These are phyloP conservation scores for Globisporangium uncinulatum DNA, from an alignment of 352 stramenopile species.

Conservation along the genomic window DNA sequence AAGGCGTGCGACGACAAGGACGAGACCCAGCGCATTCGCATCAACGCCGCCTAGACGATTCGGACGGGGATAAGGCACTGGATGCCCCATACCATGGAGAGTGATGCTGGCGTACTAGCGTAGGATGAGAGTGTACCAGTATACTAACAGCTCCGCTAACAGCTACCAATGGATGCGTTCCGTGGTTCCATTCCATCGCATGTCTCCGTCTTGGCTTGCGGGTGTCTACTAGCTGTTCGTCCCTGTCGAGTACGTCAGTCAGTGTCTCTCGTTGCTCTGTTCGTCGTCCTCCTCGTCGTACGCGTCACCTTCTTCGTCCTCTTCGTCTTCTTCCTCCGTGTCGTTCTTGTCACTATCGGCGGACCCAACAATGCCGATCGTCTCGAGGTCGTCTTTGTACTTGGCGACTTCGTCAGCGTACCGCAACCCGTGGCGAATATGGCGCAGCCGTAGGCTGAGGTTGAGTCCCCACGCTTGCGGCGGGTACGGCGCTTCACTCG, in stretches of 20 bases:
- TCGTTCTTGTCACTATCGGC: no score
- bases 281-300: neutral
- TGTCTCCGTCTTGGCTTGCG: neutral
- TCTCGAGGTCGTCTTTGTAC: constrained; percentile 36
- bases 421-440: constrained; percentile 58
- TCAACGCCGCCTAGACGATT: constrained; percentile 18
- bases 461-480: constrained; percentile 63
- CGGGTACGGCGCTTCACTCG: constrained; percentile 45
- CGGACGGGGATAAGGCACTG: no score
- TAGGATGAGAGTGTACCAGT: no score
- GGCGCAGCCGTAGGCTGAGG: constrained; percentile 55
- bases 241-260: neutral
- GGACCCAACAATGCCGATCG: constrained; percentile 15
- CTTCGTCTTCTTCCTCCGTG: neutral
- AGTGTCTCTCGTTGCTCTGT: neutral
- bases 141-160: no score
- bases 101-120: no score
- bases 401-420: constrained; percentile 60
- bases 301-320: neutral
- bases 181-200: no score
- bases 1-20: constrained; percentile 38
- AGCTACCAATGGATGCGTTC: no score
- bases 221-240: neutral
- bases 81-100: no score
- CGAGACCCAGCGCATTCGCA: constrained; percentile 33